A percentile compares a stretch with the other conserved stretches of the same genome.
These are phyloP conservation scores for Adansonia gregorii DNA, from an alignment of 441 rosid genomes.

Conservation along the genomic window DNA sequence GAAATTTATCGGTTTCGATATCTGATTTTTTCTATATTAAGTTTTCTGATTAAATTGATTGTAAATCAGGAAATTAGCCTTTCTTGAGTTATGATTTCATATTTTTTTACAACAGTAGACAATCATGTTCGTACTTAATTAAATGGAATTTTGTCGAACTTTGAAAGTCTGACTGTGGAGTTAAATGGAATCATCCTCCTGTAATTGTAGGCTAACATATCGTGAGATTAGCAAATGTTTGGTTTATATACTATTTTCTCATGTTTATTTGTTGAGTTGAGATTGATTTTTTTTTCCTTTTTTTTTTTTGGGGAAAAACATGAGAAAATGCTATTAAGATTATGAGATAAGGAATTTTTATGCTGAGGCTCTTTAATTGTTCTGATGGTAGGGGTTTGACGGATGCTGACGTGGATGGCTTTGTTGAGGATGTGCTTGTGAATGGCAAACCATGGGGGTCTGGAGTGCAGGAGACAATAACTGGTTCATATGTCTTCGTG, in stretches of 20 bases:
- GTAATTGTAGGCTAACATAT: constrained; percentile 5
- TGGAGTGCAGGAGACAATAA: constrained; percentile 58
- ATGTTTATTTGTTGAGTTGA: constrained; percentile 11
- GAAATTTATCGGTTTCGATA: not conserved
- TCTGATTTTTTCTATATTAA: not conserved
- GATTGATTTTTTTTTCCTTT: not conserved
- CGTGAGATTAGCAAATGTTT: constrained; percentile 4
- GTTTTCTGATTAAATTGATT: not conserved
- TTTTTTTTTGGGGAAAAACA: not conserved
- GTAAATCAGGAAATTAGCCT: not conserved
- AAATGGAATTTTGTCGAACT: not conserved
- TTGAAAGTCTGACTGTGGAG: not conserved
- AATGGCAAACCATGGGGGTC: constrained; percentile 80
- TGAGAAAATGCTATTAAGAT: not conserved
- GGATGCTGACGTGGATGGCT: constrained; percentile 63
- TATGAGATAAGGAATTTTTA: not conserved
- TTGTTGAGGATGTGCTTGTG: constrained; percentile 89
- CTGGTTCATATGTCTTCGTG: constrained; percentile 75
- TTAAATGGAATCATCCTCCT: constrained; percentile 5
- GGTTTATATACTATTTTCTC: constrained; percentile 8
- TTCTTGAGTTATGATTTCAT: not conserved
- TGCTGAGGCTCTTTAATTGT: constrained; percentile 18
- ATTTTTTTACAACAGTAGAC: not conserved
- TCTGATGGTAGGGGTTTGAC: constrained; percentile 60
- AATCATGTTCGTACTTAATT: not conserved